Conservation (phyloP, 345 rosid genomes). For the Eucalyptus regnans region DNA sequence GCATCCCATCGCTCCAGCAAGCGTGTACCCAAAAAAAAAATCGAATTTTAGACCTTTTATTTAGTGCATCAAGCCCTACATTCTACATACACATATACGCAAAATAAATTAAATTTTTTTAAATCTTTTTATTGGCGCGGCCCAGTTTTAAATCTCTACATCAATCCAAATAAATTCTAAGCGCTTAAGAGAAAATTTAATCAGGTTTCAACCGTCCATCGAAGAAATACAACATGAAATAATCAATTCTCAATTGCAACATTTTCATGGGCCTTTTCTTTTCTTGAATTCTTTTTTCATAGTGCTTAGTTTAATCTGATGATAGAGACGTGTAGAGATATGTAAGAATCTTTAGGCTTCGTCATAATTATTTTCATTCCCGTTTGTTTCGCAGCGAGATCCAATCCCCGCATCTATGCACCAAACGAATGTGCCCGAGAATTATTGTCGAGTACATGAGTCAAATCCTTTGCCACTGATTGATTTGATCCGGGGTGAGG, state of each 20-base stretch:
- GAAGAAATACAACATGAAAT: accelerated
- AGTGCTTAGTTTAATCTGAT: neutral
- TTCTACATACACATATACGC: accelerated
- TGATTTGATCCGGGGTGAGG: neutral
- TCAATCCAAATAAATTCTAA: neutral
- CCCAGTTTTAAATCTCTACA: accelerated
- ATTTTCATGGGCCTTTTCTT: neutral
- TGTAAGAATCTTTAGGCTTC: neutral
- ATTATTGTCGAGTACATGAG: neutral
- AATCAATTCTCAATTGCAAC: neutral
- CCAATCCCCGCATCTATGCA: neutral
- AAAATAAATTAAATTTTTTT: neutral
- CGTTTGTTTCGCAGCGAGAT: neutral
- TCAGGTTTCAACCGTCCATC: neutral
- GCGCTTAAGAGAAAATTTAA: accelerated
- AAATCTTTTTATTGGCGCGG: accelerated
- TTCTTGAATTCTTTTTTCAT: neutral
- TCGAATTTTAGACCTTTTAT: neutral
- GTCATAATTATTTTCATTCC: neutral
- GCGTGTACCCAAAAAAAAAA: neutral
- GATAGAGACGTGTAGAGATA: neutral
- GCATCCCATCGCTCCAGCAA: neutral
- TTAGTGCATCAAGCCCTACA: neutral
- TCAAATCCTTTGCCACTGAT: neutral
- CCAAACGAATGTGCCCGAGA: neutral